phyloP scores from a whole-genome alignment of 192 early-diverging fungal genomes.

The Coemansia sp. region DNA sequence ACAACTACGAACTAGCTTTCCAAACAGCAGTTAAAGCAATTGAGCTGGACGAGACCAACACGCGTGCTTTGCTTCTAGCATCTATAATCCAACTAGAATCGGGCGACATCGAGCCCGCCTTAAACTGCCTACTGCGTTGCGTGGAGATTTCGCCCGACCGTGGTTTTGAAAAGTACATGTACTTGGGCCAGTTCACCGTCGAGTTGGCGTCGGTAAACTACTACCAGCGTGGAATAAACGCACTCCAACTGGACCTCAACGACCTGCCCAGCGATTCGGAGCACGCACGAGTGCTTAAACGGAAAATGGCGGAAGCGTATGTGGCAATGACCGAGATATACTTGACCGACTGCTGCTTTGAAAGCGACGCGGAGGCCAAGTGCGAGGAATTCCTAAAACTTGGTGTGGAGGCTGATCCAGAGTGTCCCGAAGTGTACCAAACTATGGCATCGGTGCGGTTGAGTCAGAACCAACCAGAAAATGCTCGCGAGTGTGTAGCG shows the following conservation, averaged over 20 bases:
- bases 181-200: slow-evolving; percentile 74
- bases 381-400: slow-evolving; percentile 65
- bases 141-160: slow-evolving; percentile 66
- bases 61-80: slow-evolving; percentile 63
- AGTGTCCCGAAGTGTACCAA: slow-evolving; percentile 82
- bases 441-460: slow-evolving; percentile 86
- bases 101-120: slow-evolving; percentile 63
- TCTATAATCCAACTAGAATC: slow-evolving; percentile 79
- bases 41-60: slow-evolving; percentile 59
- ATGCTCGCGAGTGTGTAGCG: slow-evolving; percentile 69
- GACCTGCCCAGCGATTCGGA: slow-evolving; percentile 22
- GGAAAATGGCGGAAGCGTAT: slow-evolving; percentile 79
- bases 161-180: slow-evolving; percentile 82
- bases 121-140: slow-evolving; percentile 56
- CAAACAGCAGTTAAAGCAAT: slow-evolving; percentile 70
- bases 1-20: slow-evolving; percentile 71
- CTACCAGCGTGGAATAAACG: slow-evolving; percentile 70
- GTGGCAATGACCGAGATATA: slow-evolving; percentile 97
- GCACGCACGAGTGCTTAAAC: slow-evolving; percentile 49
- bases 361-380: slow-evolving; percentile 75
- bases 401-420: slow-evolving; percentile 68
- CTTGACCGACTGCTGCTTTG: slow-evolving; percentile 97
- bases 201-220: slow-evolving; percentile 66
- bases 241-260: slow-evolving; percentile 61
- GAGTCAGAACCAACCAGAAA: slow-evolving; percentile 77